Percentiles rank a stretch among this genome's conserved stretches.
Evolutionary conservation across 176 grass and related monocot genomes (phyloP).

Genomic region (Oryza coarctata): DNA sequence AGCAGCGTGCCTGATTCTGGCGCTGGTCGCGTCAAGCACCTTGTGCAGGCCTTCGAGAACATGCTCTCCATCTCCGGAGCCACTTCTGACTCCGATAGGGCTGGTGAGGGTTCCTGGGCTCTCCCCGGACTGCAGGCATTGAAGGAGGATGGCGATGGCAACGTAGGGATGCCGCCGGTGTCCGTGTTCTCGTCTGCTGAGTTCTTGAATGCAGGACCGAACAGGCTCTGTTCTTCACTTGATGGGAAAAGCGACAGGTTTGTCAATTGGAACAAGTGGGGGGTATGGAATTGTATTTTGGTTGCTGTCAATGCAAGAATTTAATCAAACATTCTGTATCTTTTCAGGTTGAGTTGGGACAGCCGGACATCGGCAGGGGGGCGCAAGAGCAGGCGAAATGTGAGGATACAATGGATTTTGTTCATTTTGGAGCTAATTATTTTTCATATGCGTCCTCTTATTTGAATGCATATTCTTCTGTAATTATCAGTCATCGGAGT

Average conservation of each 20-base stretch:
- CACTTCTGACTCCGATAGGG: conserved; percentile 42
- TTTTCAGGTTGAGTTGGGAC: conserved; percentile 66
- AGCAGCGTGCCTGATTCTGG: conserved; percentile 63
- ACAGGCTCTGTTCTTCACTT: conserved; percentile 46
- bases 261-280: background rate
- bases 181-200: conserved; percentile 47
- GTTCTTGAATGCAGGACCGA: conserved; percentile 33
- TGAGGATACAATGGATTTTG: conserved; percentile 37
- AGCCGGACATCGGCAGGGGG: conserved; percentile 46
- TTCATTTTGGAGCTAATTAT: background rate
- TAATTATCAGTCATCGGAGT: conserved; percentile 62
- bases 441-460: background rate
- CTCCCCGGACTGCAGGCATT: conserved; percentile 61
- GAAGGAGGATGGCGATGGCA: conserved; percentile 28
- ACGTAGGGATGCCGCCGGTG: background rate
- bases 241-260: conserved; percentile 62
- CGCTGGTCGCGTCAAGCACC: conserved; percentile 73
- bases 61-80: conserved; percentile 66
- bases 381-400: conserved; percentile 61
- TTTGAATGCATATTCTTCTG: background rate
- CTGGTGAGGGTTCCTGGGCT: conserved; percentile 62
- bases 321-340: conserved; percentile 25
- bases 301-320: conserved; percentile 8
- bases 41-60: conserved; percentile 86
- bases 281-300: background rate